phyloP scores from a whole-genome alignment of 257 asterid species.

The Scutellaria galericulata region DNA sequence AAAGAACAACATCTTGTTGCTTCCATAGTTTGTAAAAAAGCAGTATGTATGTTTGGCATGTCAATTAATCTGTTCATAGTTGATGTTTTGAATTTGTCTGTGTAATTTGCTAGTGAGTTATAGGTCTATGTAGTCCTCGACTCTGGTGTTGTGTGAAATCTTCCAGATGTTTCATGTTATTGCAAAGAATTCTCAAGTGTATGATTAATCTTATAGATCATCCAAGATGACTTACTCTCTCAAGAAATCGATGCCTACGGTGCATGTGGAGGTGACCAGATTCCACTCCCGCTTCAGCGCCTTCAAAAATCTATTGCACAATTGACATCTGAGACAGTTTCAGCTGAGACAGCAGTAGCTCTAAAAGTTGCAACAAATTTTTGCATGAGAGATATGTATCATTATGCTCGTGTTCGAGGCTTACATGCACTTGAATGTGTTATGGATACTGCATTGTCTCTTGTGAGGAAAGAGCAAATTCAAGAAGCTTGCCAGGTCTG shows the following conservation, averaged over 20 bases:
- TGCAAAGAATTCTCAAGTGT: slow-evolving; percentile 30
- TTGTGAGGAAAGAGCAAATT: slow-evolving; percentile 76
- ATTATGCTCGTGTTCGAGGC: slow-evolving; percentile 83
- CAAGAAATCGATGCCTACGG: slow-evolving; percentile 64
- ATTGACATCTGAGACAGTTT: slow-evolving; percentile 47
- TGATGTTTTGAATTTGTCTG: neutral
- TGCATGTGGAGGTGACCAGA: slow-evolving; percentile 61
- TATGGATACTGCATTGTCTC: slow-evolving; percentile 74
- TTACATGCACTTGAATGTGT: slow-evolving; percentile 74
- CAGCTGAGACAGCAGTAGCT: slow-evolving; percentile 42
- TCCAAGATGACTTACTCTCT: slow-evolving; percentile 75
- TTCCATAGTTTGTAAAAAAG: neutral
- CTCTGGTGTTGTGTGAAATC: slow-evolving; percentile 32
- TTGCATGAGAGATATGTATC: slow-evolving; percentile 86
- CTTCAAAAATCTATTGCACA: slow-evolving; percentile 57
- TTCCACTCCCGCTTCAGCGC: slow-evolving; percentile 70
- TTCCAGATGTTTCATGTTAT: slow-evolving; percentile 31
- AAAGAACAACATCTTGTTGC: neutral
- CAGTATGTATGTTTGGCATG: neutral
- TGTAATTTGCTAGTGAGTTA: neutral
- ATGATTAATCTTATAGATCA: slow-evolving; percentile 56
- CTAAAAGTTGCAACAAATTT: slow-evolving; percentile 53
- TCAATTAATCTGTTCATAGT: slow-evolving; percentile 10
- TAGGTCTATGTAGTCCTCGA: slow-evolving; percentile 15
- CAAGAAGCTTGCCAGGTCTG: slow-evolving; percentile 86